Base-by-base conservation (phyloP, 108 stramenopile species). In the Parmales sp. region DNA sequence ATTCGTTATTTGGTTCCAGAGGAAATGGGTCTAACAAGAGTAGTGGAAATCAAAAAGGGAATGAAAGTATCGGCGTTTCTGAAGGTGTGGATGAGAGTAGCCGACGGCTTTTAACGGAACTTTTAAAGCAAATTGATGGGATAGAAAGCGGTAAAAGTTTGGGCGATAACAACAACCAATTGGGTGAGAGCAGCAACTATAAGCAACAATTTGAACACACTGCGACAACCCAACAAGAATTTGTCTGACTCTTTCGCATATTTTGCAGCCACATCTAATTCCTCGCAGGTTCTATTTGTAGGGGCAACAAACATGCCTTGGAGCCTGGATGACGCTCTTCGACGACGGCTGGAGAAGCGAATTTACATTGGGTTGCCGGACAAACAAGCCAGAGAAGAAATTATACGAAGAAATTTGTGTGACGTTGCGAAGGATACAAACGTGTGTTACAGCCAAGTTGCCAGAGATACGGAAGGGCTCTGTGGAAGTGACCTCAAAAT, bases 291-390 rank as follows among this genome's bases (percentile, higher is more conserved):
- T 28, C 78, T 97, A 28, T 85, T 97, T 5, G 72, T 97, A 49
- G 95, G 90, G 19, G 90, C 90, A 11, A 93, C 94, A 6, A 94
- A 95, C 73, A 90, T 82, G 66, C 93, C 94, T 6, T 97, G 93
- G 94, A 90, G 92, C 69, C 69, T 97, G 20, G 94, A 95, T 74
- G 85, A 92, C 26, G 94, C 93, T 0, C 79, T 88, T 0, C 37
- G 86, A 66, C 39, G 92, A 46, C 90, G 96, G 0, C 87, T 97
- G 65, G 93, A 94, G 49, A 82, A 90, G 71, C 83, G 94, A 6
- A 88, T 97, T 38, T 91, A 90, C 66, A 88, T 97, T 38, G 90
- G 92, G 0, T 79, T 97, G 38, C 96, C 96, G 0, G 91, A 86
- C 50, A 51, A 51, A 7, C 88, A 79, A 1, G 77, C 87, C 84